These are phyloP conservation scores for Cyclotella sp. DNA, from an alignment of 108 stramenopile genomes.

Conservation along the genomic window DNA sequence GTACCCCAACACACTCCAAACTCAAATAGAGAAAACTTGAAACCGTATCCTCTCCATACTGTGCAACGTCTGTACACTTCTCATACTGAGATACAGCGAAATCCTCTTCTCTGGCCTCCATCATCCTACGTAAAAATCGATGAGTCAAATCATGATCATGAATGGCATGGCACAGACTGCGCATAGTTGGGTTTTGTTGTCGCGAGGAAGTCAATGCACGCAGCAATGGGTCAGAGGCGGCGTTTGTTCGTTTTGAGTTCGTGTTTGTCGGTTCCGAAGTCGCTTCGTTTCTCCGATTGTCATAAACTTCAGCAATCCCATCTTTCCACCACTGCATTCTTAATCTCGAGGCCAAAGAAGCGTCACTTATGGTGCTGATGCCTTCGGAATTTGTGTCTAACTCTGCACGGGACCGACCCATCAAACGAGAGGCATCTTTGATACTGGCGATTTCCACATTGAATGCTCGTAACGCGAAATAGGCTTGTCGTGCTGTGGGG, in stretches of 20 bases:
- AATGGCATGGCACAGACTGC: constrained; percentile 61
- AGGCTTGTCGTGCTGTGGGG: constrained; percentile 53
- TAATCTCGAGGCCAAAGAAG: constrained; percentile 58
- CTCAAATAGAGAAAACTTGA: constrained; percentile 76
- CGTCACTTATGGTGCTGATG: neutral
- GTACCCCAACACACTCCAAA: constrained; percentile 59
- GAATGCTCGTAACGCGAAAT: constrained; percentile 82
- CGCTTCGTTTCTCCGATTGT: neutral
- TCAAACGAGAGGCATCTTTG: constrained; percentile 55
- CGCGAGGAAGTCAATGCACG: constrained; percentile 43
- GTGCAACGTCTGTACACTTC: constrained; percentile 59
- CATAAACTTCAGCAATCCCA: constrained; percentile 66
- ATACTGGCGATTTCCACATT: constrained; percentile 84
- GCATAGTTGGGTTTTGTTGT: constrained; percentile 73
- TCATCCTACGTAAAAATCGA: constrained; percentile 71
- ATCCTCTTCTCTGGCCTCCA: constrained; percentile 77
- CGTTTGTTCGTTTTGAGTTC: neutral
- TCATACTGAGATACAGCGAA: constrained; percentile 64
- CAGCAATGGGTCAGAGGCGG: constrained; percentile 18
- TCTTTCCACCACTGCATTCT: constrained; percentile 86
- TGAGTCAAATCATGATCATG: constrained; percentile 63
- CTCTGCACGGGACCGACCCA: constrained; percentile 29
- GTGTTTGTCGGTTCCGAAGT: too few species aligned
- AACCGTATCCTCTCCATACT: constrained; percentile 76
- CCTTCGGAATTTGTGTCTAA: neutral